Conservation (phyloP, 805 yeast genomes). For the Wickerhamiella occidentalis region DNA sequence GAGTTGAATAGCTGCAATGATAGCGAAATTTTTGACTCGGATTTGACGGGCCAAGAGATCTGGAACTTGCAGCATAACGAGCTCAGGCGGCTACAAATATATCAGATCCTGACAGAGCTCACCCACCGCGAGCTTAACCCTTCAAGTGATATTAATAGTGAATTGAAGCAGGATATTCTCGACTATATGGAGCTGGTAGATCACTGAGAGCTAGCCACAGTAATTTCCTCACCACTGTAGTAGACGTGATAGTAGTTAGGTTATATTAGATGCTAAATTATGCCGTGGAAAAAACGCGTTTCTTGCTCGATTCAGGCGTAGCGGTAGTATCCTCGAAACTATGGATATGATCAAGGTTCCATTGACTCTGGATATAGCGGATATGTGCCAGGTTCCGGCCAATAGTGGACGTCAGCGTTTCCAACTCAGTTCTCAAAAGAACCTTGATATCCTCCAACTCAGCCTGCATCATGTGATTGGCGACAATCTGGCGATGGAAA, state of each 20-base stretch:
- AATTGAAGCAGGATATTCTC: background rate
- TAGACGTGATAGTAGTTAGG: no score
- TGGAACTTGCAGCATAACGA: background rate
- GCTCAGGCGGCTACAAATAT: background rate
- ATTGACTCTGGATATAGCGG: slow-evolving; percentile 57
- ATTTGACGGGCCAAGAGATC: background rate
- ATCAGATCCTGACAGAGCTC: background rate
- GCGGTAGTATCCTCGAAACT: slow-evolving; percentile 61
- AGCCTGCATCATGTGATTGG: slow-evolving; percentile 38
- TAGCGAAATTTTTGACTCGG: background rate
- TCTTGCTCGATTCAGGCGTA: slow-evolving; percentile 43
- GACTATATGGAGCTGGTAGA: background rate
- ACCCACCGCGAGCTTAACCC: background rate
- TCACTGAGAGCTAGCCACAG: no score
- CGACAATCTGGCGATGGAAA: slow-evolving; percentile 67
- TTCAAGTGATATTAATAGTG: background rate
- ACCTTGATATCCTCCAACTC: slow-evolving; percentile 46
- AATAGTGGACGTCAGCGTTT: slow-evolving; percentile 41
- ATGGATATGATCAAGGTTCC: slow-evolving; percentile 63
- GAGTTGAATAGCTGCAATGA: background rate
- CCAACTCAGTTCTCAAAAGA: slow-evolving; percentile 47
- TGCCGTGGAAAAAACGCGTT: slow-evolving; percentile 57
- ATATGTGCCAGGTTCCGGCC: slow-evolving; percentile 83
- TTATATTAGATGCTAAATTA: background rate
- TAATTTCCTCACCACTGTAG: no score